Conservation (phyloP, 257 asterid species). For the Ilex aquifolium region DNA sequence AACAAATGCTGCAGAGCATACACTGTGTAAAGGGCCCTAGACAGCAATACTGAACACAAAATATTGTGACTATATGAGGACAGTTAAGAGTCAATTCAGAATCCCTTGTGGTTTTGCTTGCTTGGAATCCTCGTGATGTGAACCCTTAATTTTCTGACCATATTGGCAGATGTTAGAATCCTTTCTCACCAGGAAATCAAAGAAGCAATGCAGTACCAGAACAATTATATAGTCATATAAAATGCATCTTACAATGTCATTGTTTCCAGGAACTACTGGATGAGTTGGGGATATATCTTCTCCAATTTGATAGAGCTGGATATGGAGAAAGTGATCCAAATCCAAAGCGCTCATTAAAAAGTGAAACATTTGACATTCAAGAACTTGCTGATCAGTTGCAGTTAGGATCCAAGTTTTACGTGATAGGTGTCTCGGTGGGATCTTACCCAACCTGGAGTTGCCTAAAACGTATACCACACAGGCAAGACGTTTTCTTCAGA, state of each 20-base stretch:
- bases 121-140: too few relatives aligned
- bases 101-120: too few relatives aligned
- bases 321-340: constrained; percentile 94
- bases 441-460: not conserved
- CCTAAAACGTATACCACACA: not conserved
- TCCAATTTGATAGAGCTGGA: constrained; percentile 82
- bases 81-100: too few relatives aligned
- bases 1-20: too few relatives aligned
- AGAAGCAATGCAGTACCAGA: too few relatives aligned
- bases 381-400: not conserved
- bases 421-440: not conserved
- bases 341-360: not conserved
- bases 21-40: too few relatives aligned
- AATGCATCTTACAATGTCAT: constrained; percentile 26
- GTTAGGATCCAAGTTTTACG: not conserved
- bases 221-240: not conserved
- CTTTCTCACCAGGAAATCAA: too few relatives aligned
- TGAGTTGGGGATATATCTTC: constrained; percentile 51
- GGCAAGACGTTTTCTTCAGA: not conserved
- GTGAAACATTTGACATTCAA: not conserved
- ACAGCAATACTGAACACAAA: too few relatives aligned
- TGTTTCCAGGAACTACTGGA: constrained; percentile 61
- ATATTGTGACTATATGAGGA: too few relatives aligned
- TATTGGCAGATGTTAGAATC: too few relatives aligned
- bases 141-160: too few relatives aligned